Evolutionary conservation across 2,329 filamentous ascomycete genomes (phyloP).

Genomic region (Cylindrodendrum hubeiense): DNA sequence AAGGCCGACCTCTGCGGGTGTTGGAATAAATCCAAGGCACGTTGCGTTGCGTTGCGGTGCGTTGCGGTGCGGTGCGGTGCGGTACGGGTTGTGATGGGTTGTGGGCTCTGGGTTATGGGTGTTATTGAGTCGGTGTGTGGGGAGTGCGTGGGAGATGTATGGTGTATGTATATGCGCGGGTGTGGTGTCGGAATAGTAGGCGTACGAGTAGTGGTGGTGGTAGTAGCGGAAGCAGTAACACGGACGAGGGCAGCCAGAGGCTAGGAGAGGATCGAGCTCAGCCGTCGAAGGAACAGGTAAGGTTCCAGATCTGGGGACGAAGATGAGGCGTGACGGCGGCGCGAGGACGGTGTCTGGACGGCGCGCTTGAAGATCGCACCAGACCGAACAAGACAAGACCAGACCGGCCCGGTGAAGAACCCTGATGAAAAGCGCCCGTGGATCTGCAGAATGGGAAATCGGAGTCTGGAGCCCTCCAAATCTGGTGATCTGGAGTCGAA

Average conservation of each 20-base stretch:
- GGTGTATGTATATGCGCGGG: conserved; percentile 37
- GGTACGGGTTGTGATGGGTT: conserved; percentile 30
- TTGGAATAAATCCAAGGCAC: conserved; percentile 16
- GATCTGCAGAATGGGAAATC: neutral
- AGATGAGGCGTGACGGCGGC: conserved; percentile 34
- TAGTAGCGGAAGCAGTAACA: conserved; percentile 20
- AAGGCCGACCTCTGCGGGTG: conserved; percentile 40
- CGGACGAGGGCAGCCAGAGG: conserved; percentile 8
- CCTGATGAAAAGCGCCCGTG: conserved; percentile 12
- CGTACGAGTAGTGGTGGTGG: conserved; percentile 26
- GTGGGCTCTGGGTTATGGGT: conserved; percentile 17
- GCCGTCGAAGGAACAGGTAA: conserved; percentile 27
- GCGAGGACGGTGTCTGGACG: conserved; percentile 37
- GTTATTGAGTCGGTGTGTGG: conserved; percentile 38
- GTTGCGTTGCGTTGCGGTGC: conserved; percentile 19
- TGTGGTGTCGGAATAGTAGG: conserved; percentile 38
- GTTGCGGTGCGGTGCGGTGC: conserved; percentile 16
- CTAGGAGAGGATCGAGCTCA: conserved; percentile 16
- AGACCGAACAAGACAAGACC: conserved; percentile 18
- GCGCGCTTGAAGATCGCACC: conserved; percentile 29
- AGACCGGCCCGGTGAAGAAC: conserved; percentile 24
- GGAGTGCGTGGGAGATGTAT: conserved; percentile 36
- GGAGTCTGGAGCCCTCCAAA: neutral
- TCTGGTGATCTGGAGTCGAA: neutral
- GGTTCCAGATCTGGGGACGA: conserved; percentile 38